Base-by-base conservation (phyloP, 345 rosid genomes). In the Eucalyptus camaldulensis region DNA sequence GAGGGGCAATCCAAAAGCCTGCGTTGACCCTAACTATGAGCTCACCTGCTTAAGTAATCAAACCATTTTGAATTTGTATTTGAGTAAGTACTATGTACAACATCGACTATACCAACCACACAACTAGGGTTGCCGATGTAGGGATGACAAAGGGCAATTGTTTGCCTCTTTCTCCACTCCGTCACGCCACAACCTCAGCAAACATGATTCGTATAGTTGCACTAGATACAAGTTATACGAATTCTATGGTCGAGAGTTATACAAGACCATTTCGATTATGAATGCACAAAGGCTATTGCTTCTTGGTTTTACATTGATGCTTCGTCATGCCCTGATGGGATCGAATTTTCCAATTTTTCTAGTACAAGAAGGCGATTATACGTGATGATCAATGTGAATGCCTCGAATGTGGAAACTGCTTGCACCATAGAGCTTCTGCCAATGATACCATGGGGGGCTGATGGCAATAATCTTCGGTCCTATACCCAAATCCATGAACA, bases 81-180 rank as follows among this genome's bases (percentile, higher is more conserved):
- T 14, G 1, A 25, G n/a, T 1, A 5, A 58, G 1, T 58, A 58
- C 15, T 5, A 58, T 5, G 65, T 25, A 58, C 0, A 24, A 58
- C n/a, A 58, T 58, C 2, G 5, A 54, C 60, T 19, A 21, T 54
- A 54, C 27, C 60, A 21, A 54, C 27, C 22, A 22, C 60, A 54
- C 0, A 0, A 54, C 11, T 54, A 8, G 65, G 13, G n/a, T 58
- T 25, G n/a, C 14, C 13, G 0, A 58, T 10, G n/a, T 25, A 5
- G 14, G n/a, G n/a, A 10, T 58, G 0, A 5, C 3, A 25, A 25
- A 25, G 2, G n/a, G 65, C n/a, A 58, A 58, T 58, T 58, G 7
- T 5, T 58, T 2, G 0, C 13, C 65, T 58, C 14, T 58, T 58
- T 25, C 65, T 58, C 1, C 14, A 0, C 65, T 58, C n/a, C 1